Evolutionary conservation across 2,329 filamentous ascomycete species (phyloP).

Genomic region (Verticillium nonalfalfae): DNA sequence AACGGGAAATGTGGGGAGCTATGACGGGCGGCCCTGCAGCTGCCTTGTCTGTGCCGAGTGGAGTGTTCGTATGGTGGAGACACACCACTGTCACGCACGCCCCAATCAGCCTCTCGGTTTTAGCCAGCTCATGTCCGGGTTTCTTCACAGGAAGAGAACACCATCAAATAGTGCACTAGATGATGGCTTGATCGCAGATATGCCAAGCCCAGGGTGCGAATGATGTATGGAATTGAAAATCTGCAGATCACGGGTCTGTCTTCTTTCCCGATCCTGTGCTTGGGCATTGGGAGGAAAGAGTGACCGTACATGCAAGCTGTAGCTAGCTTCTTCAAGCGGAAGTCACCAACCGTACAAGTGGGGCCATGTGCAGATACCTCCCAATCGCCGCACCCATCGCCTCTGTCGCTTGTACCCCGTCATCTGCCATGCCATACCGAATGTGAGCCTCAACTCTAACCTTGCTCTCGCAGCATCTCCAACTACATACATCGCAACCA

Average conservation of each 20-base stretch:
- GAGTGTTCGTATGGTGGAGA: background rate
- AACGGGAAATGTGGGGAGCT: slow-evolving; percentile 5
- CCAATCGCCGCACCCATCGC: background rate
- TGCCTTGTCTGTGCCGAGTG: background rate
- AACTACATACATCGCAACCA: background rate
- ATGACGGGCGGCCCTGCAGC: slow-evolving; percentile 11
- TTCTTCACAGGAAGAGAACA: too few relatives aligned
- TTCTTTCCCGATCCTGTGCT: background rate
- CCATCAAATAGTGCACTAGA: too few relatives aligned
- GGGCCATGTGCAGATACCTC: background rate
- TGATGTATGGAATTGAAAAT: too few relatives aligned
- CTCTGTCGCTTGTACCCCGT: background rate
- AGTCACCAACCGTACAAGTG: background rate
- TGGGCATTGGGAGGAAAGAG: too few relatives aligned
- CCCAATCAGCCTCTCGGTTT: background rate
- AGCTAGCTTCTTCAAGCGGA: background rate
- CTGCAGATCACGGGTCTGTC: too few relatives aligned
- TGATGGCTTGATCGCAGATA: too few relatives aligned
- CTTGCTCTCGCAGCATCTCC: background rate
- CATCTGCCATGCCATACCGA: background rate
- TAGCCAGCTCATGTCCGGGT: background rate
- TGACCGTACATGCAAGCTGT: background rate
- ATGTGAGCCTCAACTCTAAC: background rate
- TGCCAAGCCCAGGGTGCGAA: too few relatives aligned
- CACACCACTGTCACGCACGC: background rate